Evolutionary conservation across 306 rosid species (phyloP).

Genomic region (Carpinus fangiana): DNA sequence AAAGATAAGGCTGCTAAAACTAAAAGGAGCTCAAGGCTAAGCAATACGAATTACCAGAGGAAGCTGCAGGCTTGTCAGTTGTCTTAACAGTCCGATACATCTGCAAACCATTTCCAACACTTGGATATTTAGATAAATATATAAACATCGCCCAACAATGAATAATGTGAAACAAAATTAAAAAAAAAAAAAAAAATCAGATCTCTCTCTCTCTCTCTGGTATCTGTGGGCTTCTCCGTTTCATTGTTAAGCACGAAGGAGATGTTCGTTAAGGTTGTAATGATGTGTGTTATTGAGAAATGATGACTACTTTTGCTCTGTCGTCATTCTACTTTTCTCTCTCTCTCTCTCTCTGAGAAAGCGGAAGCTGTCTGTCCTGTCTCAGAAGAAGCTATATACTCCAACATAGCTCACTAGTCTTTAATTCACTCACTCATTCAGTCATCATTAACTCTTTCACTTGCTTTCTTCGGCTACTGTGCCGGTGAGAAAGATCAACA

Average conservation of each 20-base stretch:
- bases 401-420: constrained; percentile 24
- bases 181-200: neutral
- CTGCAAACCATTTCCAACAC: constrained; percentile 40
- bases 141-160: neutral
- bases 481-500: constrained; percentile 33
- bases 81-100: constrained; percentile 97
- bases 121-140: constrained; percentile 10
- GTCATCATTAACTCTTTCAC: constrained; percentile 43
- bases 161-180: neutral
- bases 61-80: constrained; percentile 91
- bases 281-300: constrained; percentile 58
- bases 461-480: constrained; percentile 50
- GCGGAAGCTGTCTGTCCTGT: constrained; percentile 45
- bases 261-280: constrained; percentile 55
- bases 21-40: constrained; percentile 27
- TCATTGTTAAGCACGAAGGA: constrained; percentile 70
- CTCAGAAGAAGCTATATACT: constrained; percentile 52
- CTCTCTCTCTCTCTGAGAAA: constrained; percentile 29
- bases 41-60: constrained; percentile 87
- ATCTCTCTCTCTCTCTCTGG: constrained; percentile 10
- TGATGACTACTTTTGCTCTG: constrained; percentile 60
- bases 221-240: constrained; percentile 25
- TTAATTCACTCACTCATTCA: constrained; percentile 25
- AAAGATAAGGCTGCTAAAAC: constrained; percentile 29
- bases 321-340: constrained; percentile 7